Evolutionary conservation across 1,284 basidiomycete species (phyloP), one percentile per base, ranked within the genome.

Genomic region (Tremellales sp.): DNA sequence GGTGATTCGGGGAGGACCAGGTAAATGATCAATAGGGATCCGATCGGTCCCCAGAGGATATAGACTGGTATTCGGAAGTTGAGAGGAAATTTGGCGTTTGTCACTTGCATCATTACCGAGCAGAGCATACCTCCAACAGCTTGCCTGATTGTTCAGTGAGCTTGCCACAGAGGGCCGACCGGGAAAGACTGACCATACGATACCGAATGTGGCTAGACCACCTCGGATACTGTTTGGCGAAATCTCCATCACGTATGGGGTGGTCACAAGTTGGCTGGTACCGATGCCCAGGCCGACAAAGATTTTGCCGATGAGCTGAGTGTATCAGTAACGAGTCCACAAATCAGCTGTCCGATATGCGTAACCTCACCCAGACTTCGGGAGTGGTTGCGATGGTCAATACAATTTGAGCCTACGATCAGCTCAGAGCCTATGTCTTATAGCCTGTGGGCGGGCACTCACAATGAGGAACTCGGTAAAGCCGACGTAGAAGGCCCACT

Each of bases 1-100:
- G 54, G 52, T 10, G 55, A 57, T 41, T 60, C 58, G 23, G 55
- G 55, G 5, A 57, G 39, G n/a, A n/a, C n/a, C n/a, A n/a, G n/a
- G 37, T 43, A 60, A 44, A 54, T 48, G 6, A 52, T 2, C 15
- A 56, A 22, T 49, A 62, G 56, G 22, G 54, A 23, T 2, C 53
- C 53, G 23, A 50, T 44, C 25, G 39, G 39, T 8, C 6, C 27
- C 56, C 56, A 57, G 0, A 49, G 43, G 11, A 48, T 40, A 19
- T 45, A 45, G 27, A 57, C 43, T 3, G 52, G 39, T 3, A 57
- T 49, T 4, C 48, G 46, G 26, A 47, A 62, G 22, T 57, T 45
- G 43, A 46, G 26, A 0, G 60, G 57, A 11, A 48, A n/a, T 7
- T 40, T 41, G 21, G 48, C 40, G 23, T 47, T 40, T n/a, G 23